Evolutionary conservation across 371 early-diverging fungal species (phyloP), one percentile per base, ranked within the genome.

Genomic region (Mortierella sp.): DNA sequence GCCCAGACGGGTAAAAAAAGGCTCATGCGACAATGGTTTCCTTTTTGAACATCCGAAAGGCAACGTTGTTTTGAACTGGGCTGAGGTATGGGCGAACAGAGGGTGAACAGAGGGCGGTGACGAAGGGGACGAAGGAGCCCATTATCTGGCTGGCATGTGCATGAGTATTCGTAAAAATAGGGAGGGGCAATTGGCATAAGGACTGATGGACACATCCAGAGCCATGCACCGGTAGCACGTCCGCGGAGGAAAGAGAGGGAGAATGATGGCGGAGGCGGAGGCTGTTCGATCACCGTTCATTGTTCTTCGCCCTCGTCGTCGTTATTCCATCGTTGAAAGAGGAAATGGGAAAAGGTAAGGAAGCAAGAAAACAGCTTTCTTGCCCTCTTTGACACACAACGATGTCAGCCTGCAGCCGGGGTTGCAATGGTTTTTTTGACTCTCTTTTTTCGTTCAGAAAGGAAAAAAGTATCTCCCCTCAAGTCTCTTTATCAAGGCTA

Each of bases 21-120:
- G 61, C 61, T 61, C 61, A 61, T 61, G 61, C 61, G 61, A 61
- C 61, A 61, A 8, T 14, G 19, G 61, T 61, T 61, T 61, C 61
- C 61, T 61, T 61, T 61, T 61, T 61, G 37, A 61, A 61, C 61
- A 61, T 61, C 61, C 61, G 61, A 61, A 61, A 19, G 19, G 45
- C 39, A 61, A 61, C 14, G 61, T 34, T 34, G n/a, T 34, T 61
- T 61, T 37, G 22, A 37, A 22, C 3, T 61, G 61, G 61, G 61
- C 61, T 61, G 61, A 61, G 61, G 61, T 37, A 9, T 19, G n/a
- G 47, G 47, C 45, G 7, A n/a, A n/a, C n/a, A n/a, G n/a, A n/a
- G n/a, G 22, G 47, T 26, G 37, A 61, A n/a, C n/a, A n/a, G n/a
- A n/a, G n/a, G 37, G 34, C 61, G 22, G 61, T 58, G 61, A 58